Conservation (phyloP, 768 basidiomycete genomes). For the Termitomyces sp. region DNA sequence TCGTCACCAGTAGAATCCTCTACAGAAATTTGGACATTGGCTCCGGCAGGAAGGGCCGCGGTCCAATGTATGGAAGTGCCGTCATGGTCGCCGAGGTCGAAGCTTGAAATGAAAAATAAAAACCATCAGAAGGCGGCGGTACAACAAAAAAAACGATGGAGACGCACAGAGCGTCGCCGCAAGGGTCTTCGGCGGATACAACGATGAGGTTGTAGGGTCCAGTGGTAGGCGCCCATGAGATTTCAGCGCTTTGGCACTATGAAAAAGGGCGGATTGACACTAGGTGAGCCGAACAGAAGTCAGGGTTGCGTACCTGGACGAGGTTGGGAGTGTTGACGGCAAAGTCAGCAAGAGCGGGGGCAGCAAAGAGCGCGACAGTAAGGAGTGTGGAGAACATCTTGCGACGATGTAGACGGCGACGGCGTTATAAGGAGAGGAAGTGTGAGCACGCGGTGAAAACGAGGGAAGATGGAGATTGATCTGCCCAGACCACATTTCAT, state of each 20-base stretch:
- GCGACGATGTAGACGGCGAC: constrained; percentile 26
- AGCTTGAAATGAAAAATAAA: constrained; percentile 32
- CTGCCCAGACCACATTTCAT: constrained; percentile 6
- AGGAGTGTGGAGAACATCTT: constrained; percentile 81
- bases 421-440: constrained; percentile 27
- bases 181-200: constrained; percentile 50
- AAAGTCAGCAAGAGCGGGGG: constrained; percentile 55
- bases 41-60: constrained; percentile 44
- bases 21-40: constrained; percentile 47
- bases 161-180: constrained; percentile 59
- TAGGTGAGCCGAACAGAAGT: constrained; percentile 4
- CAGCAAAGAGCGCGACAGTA: constrained; percentile 65
- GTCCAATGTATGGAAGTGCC: constrained; percentile 43
- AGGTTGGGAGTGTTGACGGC: constrained; percentile 48
- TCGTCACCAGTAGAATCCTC: constrained; percentile 53
- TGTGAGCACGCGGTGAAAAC: constrained; percentile 24
- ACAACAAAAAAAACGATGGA: background rate
- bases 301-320: constrained; percentile 43
- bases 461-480: constrained; percentile 21
- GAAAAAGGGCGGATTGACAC: constrained; percentile 1
- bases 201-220: constrained; percentile 60
- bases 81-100: constrained; percentile 57
- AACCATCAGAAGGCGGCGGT: background rate
- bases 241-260: constrained; percentile 49
- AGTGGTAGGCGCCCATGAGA: constrained; percentile 49